Evolutionary conservation across 352 stramenopile species (phyloP).

Genomic region (Pythium sukuiense): DNA sequence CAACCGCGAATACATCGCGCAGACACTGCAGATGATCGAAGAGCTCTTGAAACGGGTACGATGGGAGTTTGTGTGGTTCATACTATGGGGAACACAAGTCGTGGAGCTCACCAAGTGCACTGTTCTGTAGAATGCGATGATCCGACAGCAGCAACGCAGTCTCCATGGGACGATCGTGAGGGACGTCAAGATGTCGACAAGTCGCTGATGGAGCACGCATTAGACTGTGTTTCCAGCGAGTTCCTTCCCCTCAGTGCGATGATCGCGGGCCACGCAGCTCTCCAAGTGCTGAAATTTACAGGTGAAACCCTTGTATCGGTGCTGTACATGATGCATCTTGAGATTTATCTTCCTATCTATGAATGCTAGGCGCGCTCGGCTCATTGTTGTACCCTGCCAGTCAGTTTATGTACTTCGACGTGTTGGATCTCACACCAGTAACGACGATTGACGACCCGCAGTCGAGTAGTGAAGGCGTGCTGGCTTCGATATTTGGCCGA

Average conservation of each 20-base stretch:
- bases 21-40: slow-evolving; percentile 14
- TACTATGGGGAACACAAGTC: too few relatives aligned
- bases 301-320: too few relatives aligned
- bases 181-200: slow-evolving; percentile 20
- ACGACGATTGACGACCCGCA: neutral
- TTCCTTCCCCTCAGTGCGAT: slow-evolving; percentile 38
- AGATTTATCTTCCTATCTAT: neutral
- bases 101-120: neutral
- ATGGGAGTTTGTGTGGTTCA: too few relatives aligned
- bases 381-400: slow-evolving; percentile 16
- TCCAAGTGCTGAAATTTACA: slow-evolving; percentile 33
- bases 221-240: slow-evolving; percentile 34
- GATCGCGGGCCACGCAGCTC: slow-evolving; percentile 31
- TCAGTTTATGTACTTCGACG: slow-evolving; percentile 43
- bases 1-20: slow-evolving; percentile 20
- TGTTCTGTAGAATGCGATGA: neutral
- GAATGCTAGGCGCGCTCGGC: slow-evolving; percentile 30
- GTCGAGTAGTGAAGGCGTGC: neutral
- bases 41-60: slow-evolving; percentile 19
- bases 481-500: slow-evolving; percentile 14
- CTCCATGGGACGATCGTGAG: too few relatives aligned
- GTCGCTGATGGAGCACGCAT: slow-evolving; percentile 14
- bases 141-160: neutral
- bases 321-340: too few relatives aligned
- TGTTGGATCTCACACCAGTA: neutral